A percentile compares a stretch with the other conserved stretches of the same genome.
Evolutionary conservation across 108 stramenopile species (phyloP).

Genomic region (Bacterosira constricta): DNA sequence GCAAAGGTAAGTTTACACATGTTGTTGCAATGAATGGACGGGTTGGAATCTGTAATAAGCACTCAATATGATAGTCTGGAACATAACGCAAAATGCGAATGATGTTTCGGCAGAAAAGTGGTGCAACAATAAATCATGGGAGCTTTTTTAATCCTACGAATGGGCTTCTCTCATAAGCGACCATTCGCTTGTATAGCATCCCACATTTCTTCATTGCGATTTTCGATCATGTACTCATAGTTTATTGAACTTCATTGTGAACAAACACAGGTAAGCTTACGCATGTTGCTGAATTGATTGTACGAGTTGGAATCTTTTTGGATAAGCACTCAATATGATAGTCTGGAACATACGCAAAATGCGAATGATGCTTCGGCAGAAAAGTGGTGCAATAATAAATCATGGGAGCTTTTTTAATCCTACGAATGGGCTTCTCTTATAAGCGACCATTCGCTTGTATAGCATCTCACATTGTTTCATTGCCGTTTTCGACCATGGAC

Average conservation of each 20-base stretch:
- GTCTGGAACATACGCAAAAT: slow-evolving; percentile 55
- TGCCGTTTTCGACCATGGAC: not conserved
- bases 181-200: slow-evolving; percentile 77
- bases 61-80: slow-evolving; percentile 84
- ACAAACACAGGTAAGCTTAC: slow-evolving; percentile 40
- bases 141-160: slow-evolving; percentile 76
- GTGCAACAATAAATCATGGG: slow-evolving; percentile 64
- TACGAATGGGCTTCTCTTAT: slow-evolving; percentile 51
- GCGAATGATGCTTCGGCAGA: slow-evolving; percentile 72
- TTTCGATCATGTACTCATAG: slow-evolving; percentile 19
- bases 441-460: slow-evolving; percentile 76
- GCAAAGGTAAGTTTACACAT: slow-evolving; percentile 58
- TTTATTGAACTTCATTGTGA: slow-evolving; percentile 5
- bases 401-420: slow-evolving; percentile 63
- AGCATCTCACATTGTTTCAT: slow-evolving; percentile 36
- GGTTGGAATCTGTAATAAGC: slow-evolving; percentile 17
- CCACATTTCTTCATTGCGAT: slow-evolving; percentile 18
- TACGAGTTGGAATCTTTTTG: not conserved
- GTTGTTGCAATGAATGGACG: not conserved
- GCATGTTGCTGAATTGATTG: not conserved
- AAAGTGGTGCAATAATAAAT: slow-evolving; percentile 75
- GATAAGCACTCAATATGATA: slow-evolving; percentile 86
- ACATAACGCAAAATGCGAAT: slow-evolving; percentile 41
- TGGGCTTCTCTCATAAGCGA: slow-evolving; percentile 29
- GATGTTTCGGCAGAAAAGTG: slow-evolving; percentile 79